phyloP scores from a whole-genome alignment of 1,284 basidiomycete genomes.

The Tilletia caries region DNA sequence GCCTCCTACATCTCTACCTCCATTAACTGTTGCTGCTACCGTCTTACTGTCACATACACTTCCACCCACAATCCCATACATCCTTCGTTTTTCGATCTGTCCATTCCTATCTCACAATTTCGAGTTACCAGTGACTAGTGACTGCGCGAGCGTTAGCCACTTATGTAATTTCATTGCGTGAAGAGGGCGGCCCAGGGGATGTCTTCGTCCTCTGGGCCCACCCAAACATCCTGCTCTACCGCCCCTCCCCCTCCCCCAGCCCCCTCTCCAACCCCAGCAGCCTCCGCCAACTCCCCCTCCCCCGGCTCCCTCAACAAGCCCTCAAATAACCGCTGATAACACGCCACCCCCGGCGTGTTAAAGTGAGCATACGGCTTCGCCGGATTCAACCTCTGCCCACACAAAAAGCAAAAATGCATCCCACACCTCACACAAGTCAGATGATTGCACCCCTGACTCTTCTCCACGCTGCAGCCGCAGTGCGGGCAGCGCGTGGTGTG shows the following conservation, averaged over 20 bases:
- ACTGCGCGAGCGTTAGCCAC: too few relatives aligned
- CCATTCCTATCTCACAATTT: too few relatives aligned
- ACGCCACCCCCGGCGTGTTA: constrained; percentile 19
- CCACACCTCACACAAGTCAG: constrained; percentile 35
- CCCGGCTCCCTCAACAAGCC: background rate
- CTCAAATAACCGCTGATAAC: constrained; percentile 23
- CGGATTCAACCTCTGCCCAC: constrained; percentile 27
- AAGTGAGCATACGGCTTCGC: constrained; percentile 30
- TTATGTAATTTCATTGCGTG: background rate
- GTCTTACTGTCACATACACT: too few relatives aligned
- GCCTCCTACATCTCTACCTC: too few relatives aligned
- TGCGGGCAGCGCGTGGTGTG: constrained; percentile 33
- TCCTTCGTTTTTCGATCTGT: too few relatives aligned
- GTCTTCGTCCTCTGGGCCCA: background rate
- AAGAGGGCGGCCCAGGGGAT: background rate
- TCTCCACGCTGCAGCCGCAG: constrained; percentile 30
- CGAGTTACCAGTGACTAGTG: too few relatives aligned
- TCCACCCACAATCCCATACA: too few relatives aligned
- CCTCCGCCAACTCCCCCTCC: too few relatives aligned
- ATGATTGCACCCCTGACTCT: constrained; percentile 36
- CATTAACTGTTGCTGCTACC: too few relatives aligned
- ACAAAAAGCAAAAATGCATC: constrained; percentile 37
- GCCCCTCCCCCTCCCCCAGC: too few relatives aligned
- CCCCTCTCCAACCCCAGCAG: too few relatives aligned
- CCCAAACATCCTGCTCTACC: background rate